Conservation (phyloP, 2,329 filamentous ascomycete species). For the Kalaharituber pfeilii region DNA sequence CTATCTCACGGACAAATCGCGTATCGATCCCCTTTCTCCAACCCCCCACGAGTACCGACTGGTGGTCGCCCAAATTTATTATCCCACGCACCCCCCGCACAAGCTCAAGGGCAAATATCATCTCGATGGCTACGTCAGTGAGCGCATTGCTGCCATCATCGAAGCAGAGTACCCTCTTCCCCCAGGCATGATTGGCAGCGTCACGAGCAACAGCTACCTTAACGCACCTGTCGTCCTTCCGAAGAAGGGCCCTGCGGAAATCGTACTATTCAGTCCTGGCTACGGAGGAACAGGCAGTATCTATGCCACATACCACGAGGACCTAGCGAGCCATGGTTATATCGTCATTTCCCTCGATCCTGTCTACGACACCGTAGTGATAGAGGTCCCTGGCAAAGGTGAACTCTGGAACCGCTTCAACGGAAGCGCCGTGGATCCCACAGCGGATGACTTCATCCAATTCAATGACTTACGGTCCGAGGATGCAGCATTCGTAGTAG, state of each 20-base stretch:
- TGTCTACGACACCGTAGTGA: conserved; percentile 31
- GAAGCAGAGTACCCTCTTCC: conserved; percentile 7
- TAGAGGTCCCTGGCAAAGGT: conserved; percentile 33
- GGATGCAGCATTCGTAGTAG: conserved; percentile 29
- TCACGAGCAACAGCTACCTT: conserved; percentile 18
- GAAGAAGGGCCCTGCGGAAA: conserved; percentile 13
- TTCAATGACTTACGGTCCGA: not conserved
- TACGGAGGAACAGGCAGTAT: conserved; percentile 30
- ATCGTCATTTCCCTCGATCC: conserved; percentile 36
- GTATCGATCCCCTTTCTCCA: conserved; percentile 20
- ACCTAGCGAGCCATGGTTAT: conserved; percentile 33
- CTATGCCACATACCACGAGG: conserved; percentile 31
- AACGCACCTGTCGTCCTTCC: conserved; percentile 10
- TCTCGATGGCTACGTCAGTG: conserved; percentile 4
- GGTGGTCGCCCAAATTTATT: conserved; percentile 23
- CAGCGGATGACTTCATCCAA: not conserved
- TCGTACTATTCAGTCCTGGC: conserved; percentile 33
- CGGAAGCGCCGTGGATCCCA: conserved; percentile 6
- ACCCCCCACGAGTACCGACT: conserved; percentile 14
- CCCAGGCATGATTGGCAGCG: conserved; percentile 4
- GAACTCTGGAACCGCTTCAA: conserved; percentile 22
- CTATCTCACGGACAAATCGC: conserved; percentile 18
- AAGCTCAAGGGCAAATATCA: not conserved
- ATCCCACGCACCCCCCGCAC: conserved; percentile 9
- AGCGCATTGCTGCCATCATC: conserved; percentile 2